Conservation (phyloP, 257 asterid genomes). For the Verbena officinalis region DNA sequence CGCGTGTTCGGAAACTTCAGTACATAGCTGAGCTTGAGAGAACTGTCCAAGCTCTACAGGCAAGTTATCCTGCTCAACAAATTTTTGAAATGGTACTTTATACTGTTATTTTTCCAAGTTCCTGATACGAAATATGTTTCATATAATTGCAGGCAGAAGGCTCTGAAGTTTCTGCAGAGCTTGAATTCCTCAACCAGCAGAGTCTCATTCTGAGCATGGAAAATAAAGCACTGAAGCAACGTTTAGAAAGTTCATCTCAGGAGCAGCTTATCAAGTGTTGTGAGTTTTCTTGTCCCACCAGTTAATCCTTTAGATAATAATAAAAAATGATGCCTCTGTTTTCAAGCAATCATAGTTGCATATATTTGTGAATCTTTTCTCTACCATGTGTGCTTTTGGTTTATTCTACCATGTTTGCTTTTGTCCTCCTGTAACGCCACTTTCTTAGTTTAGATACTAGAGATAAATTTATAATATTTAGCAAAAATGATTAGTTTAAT, state of each 20-base stretch:
- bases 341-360: neutral
- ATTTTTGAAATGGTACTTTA: constrained; percentile 19
- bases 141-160: constrained; percentile 72
- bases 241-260: constrained; percentile 80
- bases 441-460: neutral
- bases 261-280: constrained; percentile 86
- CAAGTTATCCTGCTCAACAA: constrained; percentile 42
- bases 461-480: neutral
- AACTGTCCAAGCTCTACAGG: constrained; percentile 92
- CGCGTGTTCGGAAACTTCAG: constrained; percentile 93
- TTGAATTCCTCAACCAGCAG: constrained; percentile 87
- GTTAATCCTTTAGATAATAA: constrained; percentile 18
- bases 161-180: constrained; percentile 86
- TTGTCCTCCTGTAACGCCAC: neutral
- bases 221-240: constrained; percentile 89
- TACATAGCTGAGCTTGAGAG: constrained; percentile 96
- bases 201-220: constrained; percentile 89
- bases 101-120: constrained; percentile 16
- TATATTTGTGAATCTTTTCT: constrained; percentile 2
- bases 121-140: constrained; percentile 27
- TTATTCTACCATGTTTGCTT: constrained; percentile 1
- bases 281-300: constrained; percentile 45
- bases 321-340: constrained; percentile 13
- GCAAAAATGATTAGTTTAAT: neutral
- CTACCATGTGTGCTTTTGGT: neutral